Conservation (phyloP, 192 early-diverging fungal species). For the Allomyces javanicus region DNA sequence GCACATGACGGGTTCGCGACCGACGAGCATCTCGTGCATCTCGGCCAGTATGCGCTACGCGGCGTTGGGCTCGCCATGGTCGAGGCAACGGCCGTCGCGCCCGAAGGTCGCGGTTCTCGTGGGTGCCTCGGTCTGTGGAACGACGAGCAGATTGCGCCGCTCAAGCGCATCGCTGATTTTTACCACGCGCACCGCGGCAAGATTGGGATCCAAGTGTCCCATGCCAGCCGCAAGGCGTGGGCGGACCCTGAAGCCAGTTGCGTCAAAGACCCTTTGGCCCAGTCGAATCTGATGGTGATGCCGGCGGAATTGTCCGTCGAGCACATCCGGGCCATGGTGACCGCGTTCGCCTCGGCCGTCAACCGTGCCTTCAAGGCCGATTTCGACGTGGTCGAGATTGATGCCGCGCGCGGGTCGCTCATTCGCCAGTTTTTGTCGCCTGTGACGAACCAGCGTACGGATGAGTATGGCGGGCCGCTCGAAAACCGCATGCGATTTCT, state of each 20-base stretch:
- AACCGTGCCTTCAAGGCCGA: constrained; percentile 54
- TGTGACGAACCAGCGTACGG: constrained; percentile 65
- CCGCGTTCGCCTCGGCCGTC: constrained; percentile 45
- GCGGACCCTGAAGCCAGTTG: constrained; percentile 8
- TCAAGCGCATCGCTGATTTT: constrained; percentile 38
- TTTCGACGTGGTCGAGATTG: constrained; percentile 80
- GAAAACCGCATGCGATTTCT: constrained; percentile 69
- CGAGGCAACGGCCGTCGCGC: constrained; percentile 53
- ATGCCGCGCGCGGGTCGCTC: constrained; percentile 80
- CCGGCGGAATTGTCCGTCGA: constrained; percentile 39
- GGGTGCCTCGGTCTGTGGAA: constrained; percentile 62
- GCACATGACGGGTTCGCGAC: constrained; percentile 40
- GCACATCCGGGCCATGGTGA: constrained; percentile 42
- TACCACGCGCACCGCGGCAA: constrained; percentile 36
- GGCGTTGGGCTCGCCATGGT: constrained; percentile 63
- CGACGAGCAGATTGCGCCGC: constrained; percentile 47
- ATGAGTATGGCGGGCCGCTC: constrained; percentile 76
- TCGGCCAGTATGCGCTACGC: constrained; percentile 46
- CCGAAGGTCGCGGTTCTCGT: constrained; percentile 62
- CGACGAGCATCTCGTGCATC: constrained; percentile 42
- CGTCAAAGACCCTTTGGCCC: constrained; percentile 8
- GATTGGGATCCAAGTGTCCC: constrained; percentile 57
- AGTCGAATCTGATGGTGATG: constrained; percentile 15
- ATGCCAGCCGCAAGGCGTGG: constrained; percentile 60
- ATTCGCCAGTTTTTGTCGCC: constrained; percentile 61